Evolutionary conservation across 345 rosid genomes (phyloP).

Genomic region (Raphanus sativus): DNA sequence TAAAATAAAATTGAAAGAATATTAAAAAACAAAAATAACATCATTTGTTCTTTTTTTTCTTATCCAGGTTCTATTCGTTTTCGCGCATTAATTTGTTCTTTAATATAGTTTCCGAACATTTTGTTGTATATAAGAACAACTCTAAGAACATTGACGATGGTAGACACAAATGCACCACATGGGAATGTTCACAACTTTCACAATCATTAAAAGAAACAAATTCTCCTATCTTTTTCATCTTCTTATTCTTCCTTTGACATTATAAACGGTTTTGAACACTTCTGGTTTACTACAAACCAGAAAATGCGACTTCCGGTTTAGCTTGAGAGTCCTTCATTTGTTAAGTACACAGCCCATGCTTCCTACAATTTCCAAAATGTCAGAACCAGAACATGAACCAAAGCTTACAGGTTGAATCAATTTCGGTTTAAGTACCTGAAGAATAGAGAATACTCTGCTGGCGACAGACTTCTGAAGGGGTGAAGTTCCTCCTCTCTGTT

Average conservation of each 20-base stretch:
- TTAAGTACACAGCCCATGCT: conserved; percentile 67
- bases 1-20: too few relatives aligned
- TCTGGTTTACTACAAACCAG: conserved; percentile 2
- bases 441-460: conserved; percentile 66
- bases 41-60: background rate
- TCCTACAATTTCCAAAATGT: conserved; percentile 45
- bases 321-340: conserved; percentile 52
- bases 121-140: conserved; percentile 26
- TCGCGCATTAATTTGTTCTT: background rate
- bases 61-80: background rate
- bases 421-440: conserved; percentile 56
- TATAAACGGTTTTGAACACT: background rate
- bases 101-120: background rate
- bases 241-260: conserved; percentile 11
- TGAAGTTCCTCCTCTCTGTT: conserved; percentile 78
- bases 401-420: background rate
- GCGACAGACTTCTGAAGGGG: conserved; percentile 67
- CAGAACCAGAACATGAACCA: background rate
- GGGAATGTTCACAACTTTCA: conserved; percentile 23
- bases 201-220: background rate
- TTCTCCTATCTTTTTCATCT: background rate
- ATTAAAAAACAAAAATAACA: background rate
- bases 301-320: conserved; percentile 1
- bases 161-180: conserved; percentile 22
- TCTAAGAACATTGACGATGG: conserved; percentile 14